Evolutionary conservation across 129 eudicot species (phyloP).

Genomic region (Escallonia rubra): DNA sequence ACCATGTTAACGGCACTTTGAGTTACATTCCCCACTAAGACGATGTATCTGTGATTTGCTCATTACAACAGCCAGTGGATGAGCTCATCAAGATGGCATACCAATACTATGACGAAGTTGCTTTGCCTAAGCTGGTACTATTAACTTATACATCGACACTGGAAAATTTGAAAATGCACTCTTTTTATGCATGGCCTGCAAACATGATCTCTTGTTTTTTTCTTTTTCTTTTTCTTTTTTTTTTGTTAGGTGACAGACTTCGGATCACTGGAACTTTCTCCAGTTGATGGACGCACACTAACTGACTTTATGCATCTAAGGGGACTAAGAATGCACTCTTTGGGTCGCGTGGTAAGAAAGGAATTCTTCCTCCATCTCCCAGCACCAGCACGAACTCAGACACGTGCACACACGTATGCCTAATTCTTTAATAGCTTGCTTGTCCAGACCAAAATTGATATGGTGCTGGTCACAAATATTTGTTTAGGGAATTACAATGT

Average conservation of each 20-base stretch:
- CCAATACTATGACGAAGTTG: slow-evolving; percentile 79
- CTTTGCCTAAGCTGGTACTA: slow-evolving; percentile 94
- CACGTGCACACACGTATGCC: too few relatives aligned
- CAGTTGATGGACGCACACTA: slow-evolving; percentile 98
- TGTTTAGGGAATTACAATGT: too few relatives aligned
- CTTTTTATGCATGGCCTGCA: slow-evolving; percentile 8
- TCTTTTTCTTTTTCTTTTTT: not conserved
- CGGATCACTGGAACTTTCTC: slow-evolving; percentile 98
- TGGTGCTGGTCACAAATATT: not conserved
- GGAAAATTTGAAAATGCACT: not conserved
- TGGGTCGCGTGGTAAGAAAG: slow-evolving; percentile 89
- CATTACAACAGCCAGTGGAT: slow-evolving; percentile 65
- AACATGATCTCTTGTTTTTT: slow-evolving; percentile 9
- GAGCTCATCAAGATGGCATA: slow-evolving; percentile 83
- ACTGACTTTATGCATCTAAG: slow-evolving; percentile 99
- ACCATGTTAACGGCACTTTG: too few relatives aligned
- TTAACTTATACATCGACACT: not conserved
- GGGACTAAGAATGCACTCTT: slow-evolving; percentile 87
- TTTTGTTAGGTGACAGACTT: slow-evolving; percentile 78
- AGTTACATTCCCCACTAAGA: not conserved
- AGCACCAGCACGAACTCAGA: too few relatives aligned
- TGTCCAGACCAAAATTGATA: not conserved
- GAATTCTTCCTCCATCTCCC: not conserved
- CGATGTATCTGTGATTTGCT: slow-evolving; percentile 11
- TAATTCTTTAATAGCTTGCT: not conserved